A percentile compares a stretch with the other conserved stretches of the same genome.
These are phyloP conservation scores for Strobilomyces confusus DNA, from an alignment of 768 basidiomycete species.

Conservation along the genomic window DNA sequence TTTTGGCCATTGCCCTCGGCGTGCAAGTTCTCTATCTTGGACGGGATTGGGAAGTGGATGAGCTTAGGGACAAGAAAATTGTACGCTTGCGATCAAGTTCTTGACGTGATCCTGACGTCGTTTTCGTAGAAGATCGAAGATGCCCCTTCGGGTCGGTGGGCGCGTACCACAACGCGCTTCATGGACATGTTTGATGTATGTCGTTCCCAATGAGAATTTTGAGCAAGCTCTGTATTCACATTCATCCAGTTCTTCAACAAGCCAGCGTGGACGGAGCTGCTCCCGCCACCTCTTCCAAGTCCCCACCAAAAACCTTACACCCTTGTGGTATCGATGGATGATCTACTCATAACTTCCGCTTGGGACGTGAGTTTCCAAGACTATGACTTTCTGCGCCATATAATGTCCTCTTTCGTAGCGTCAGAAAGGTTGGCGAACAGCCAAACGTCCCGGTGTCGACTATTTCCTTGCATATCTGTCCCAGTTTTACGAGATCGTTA, in stretches of 20 bases:
- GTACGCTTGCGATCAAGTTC: conserved; percentile 32
- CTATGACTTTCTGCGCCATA: background rate
- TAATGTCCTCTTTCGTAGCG: conserved; percentile 47
- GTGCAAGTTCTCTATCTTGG: conserved; percentile 65
- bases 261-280: conserved; percentile 87
- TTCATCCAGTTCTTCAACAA: conserved; percentile 77
- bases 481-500: conserved; percentile 96
- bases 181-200: conserved; percentile 66
- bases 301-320: conserved; percentile 91
- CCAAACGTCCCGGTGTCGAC: conserved; percentile 90
- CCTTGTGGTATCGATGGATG: conserved; percentile 85
- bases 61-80: conserved; percentile 59
- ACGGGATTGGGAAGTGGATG: conserved; percentile 72
- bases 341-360: conserved; percentile 83
- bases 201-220: conserved; percentile 2
- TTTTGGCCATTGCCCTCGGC: conserved; percentile 54
- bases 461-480: conserved; percentile 97
- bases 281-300: conserved; percentile 80
- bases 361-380: conserved; percentile 79
- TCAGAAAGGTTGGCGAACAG: conserved; percentile 85
- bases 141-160: conserved; percentile 60
- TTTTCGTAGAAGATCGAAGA: conserved; percentile 49
- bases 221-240: background rate
- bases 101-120: background rate
- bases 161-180: conserved; percentile 59